Conservation (phyloP, 2,329 filamentous ascomycete genomes). For the Aphanoascus verrucosus region DNA sequence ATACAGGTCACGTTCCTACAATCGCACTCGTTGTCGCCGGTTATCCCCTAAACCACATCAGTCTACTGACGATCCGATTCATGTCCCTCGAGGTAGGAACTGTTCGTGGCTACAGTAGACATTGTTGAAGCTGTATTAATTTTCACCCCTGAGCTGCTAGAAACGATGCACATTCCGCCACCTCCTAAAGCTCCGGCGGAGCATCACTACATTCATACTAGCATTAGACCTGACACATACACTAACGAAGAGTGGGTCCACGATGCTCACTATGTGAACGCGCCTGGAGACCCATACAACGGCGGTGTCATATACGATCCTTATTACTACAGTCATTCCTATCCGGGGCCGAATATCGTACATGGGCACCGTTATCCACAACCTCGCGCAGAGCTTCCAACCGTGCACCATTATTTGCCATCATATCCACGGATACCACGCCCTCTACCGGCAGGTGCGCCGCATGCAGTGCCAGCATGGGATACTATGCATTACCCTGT, state of each 20-base stretch:
- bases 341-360: neutral
- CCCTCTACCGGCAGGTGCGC: neutral
- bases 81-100: neutral
- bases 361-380: neutral
- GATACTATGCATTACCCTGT: neutral
- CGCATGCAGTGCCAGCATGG: neutral
- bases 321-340: neutral
- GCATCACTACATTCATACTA: neutral
- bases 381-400: neutral
- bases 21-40: neutral
- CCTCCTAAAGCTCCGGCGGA: neutral
- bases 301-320: neutral
- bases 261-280: neutral
- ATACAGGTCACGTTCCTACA: constrained; percentile 6
- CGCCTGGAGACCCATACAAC: neutral
- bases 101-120: neutral
- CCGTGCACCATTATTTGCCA: neutral
- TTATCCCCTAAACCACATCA: neutral
- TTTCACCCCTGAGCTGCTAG: neutral
- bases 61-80: neutral
- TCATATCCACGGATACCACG: neutral
- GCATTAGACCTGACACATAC: neutral
- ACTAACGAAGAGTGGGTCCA: neutral
- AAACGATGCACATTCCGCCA: neutral
- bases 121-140: neutral